Conservation (phyloP, 768 basidiomycete species). For the Trametes elegans region DNA sequence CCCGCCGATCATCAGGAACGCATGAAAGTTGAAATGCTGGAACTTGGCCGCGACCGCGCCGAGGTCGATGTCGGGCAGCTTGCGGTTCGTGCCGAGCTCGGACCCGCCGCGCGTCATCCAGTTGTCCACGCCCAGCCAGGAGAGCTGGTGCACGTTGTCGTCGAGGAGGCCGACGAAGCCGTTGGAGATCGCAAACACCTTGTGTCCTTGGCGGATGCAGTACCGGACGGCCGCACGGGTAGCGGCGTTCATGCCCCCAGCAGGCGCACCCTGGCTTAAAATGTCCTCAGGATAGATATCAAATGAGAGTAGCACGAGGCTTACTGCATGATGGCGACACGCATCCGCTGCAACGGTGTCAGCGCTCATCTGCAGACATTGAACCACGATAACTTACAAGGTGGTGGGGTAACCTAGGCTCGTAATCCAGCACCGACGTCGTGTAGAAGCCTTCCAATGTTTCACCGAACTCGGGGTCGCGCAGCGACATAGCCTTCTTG, state of each 20-base stretch:
- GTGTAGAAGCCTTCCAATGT: conserved; percentile 81
- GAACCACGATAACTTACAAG: conserved; percentile 27
- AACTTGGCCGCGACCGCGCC: conserved; percentile 89
- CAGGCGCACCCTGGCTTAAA: conserved; percentile 88
- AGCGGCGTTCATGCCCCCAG: conserved; percentile 98
- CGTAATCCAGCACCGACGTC: conserved; percentile 57
- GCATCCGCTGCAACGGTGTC: conserved; percentile 54
- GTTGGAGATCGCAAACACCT: conserved; percentile 89
- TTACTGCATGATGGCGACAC: conserved; percentile 83
- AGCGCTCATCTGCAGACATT: not conserved
- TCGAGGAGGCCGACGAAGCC: conserved; percentile 95
- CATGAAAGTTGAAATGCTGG: conserved; percentile 80
- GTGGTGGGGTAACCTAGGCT: conserved; percentile 32
- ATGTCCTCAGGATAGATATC: not conserved
- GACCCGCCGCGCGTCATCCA: conserved; percentile 98
- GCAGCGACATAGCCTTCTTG: conserved; percentile 77
- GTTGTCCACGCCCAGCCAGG: conserved; percentile 95
- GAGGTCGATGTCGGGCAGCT: conserved; percentile 80
- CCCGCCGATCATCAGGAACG: conserved; percentile 87
- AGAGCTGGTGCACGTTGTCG: conserved; percentile 79
- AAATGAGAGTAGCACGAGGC: conserved; percentile 23
- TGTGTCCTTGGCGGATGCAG: conserved; percentile 90
- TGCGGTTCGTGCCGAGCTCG: conserved; percentile 95
- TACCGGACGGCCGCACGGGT: conserved; percentile 93
- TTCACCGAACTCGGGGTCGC: conserved; percentile 91